Evolutionary conservation across 2,329 filamentous ascomycete species (phyloP).

Genomic region (Claviceps maximensis): DNA sequence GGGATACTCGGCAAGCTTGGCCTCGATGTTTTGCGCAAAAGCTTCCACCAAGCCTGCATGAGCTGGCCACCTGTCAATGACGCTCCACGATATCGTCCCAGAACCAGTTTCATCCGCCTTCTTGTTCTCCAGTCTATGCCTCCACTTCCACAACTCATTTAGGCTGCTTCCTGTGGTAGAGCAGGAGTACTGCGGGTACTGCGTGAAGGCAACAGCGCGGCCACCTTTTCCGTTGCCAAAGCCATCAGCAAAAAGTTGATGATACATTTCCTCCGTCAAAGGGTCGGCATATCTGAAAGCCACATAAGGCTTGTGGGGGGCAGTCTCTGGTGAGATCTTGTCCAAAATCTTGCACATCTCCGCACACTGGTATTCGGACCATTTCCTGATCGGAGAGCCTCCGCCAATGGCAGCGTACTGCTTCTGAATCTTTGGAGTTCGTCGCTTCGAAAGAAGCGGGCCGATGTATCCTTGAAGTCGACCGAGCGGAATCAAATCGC

Average conservation of each 20-base stretch:
- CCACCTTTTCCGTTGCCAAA: conserved; percentile 86
- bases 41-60: conserved; percentile 83
- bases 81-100: conserved; percentile 83
- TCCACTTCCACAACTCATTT: conserved; percentile 97
- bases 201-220: conserved; percentile 89
- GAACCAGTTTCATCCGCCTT: conserved; percentile 35
- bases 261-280: conserved; percentile 88
- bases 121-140: conserved; percentile 74
- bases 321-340: conserved; percentile 78
- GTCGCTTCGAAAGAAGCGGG: conserved; percentile 68
- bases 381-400: conserved; percentile 94
- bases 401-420: conserved; percentile 94
- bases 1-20: conserved; percentile 71
- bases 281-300: conserved; percentile 93
- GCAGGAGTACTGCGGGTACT: conserved; percentile 97
- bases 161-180: conserved; percentile 92
- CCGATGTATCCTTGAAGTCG: conserved; percentile 83
- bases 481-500: conserved; percentile 88
- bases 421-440: conserved; percentile 92
- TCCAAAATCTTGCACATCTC: conserved; percentile 98
- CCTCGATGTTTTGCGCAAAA: conserved; percentile 85
- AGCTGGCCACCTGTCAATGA: conserved; percentile 95
- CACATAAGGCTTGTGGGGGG: conserved; percentile 93
- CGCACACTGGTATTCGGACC: conserved; percentile 85
- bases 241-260: conserved; percentile 68